A percentile compares a stretch with the other conserved stretches of the same genome.
phyloP scores from a whole-genome alignment of 2,329 filamentous ascomycete species.

The Calcarisporium arbuscula region DNA sequence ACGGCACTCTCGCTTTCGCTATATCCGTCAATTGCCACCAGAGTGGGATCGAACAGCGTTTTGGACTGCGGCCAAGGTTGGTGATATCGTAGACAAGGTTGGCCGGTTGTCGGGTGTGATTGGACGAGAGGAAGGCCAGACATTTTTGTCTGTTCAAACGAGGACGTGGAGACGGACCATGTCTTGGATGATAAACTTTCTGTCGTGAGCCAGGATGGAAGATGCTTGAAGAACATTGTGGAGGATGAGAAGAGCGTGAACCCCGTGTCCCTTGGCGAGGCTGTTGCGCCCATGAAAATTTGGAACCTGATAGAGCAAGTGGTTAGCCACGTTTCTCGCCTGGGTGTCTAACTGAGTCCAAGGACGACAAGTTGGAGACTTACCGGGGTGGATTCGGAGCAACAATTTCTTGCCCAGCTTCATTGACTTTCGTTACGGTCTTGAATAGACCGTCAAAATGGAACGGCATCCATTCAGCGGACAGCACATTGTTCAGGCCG shows the following conservation, averaged over 20 bases:
- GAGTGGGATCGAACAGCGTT: slow-evolving; percentile 42
- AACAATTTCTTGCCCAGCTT: slow-evolving; percentile 31
- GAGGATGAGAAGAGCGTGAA: slow-evolving; percentile 50
- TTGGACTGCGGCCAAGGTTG: slow-evolving; percentile 47
- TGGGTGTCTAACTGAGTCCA: too few species aligned
- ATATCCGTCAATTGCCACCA: slow-evolving; percentile 34
- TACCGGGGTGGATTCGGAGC: slow-evolving; percentile 37
- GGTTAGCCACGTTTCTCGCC: slow-evolving; percentile 1
- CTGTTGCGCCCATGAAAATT: slow-evolving; percentile 41
- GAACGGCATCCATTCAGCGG: slow-evolving; percentile 49
- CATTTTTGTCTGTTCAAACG: slow-evolving; percentile 39
- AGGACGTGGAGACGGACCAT: slow-evolving; percentile 42
- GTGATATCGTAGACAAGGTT: slow-evolving; percentile 47
- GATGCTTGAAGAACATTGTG: slow-evolving; percentile 39
- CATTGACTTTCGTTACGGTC: slow-evolving; percentile 32
- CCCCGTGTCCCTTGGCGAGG: slow-evolving; percentile 43
- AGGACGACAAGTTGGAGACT: slow-evolving; percentile 9
- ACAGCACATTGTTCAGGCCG: slow-evolving; percentile 46
- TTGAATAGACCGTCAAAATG: slow-evolving; percentile 54
- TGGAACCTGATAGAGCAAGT: slow-evolving; percentile 34
- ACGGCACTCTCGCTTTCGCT: slow-evolving; percentile 21
- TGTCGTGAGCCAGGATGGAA: slow-evolving; percentile 29
- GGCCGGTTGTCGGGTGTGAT: slow-evolving; percentile 36
- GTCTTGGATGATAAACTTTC: slow-evolving; percentile 32
- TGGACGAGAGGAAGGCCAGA: slow-evolving; percentile 36